Percentiles rank a stretch among this genome's conserved stretches.
Evolutionary conservation across 2,329 filamentous ascomycete genomes (phyloP).

Genomic region (Cordyceps cicadae): DNA sequence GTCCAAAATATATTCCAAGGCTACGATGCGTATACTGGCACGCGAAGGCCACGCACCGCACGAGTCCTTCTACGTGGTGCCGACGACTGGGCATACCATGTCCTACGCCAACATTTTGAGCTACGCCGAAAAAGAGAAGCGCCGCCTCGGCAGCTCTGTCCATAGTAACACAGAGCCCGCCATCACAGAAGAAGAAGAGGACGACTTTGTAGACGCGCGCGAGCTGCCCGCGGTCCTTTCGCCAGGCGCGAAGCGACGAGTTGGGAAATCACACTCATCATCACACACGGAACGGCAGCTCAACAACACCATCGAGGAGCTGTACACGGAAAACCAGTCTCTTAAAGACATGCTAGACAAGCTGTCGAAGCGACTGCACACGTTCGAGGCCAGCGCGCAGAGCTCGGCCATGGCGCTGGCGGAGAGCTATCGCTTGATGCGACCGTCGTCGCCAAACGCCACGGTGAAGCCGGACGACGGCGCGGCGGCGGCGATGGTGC

Average conservation of each 20-base stretch:
- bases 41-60: conserved; percentile 57
- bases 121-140: conserved; percentile 58
- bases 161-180: conserved; percentile 41
- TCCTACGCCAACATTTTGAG: conserved; percentile 86
- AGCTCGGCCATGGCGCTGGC: conserved; percentile 77
- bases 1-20: conserved; percentile 73
- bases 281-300: conserved; percentile 33
- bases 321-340: conserved; percentile 79
- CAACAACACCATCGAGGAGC: conserved; percentile 72
- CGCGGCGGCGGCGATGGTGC: conserved; percentile 25
- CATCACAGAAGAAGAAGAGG: conserved; percentile 54
- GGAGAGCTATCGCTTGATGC: conserved; percentile 65
- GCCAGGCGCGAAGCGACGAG: conserved; percentile 32
- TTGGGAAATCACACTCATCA: conserved; percentile 29
- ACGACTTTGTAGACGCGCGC: conserved; percentile 83
- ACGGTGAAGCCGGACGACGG: conserved; percentile 23
- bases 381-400: conserved; percentile 89
- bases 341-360: conserved; percentile 81
- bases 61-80: conserved; percentile 91
- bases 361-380: conserved; percentile 76
- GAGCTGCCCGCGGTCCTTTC: conserved; percentile 50
- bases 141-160: conserved; percentile 45
- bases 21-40: conserved; percentile 70
- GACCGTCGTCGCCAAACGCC: conserved; percentile 43
- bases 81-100: conserved; percentile 80